Base-by-base conservation (phyloP, 2,329 filamentous ascomycete species). In the Monosporascus sp. region DNA sequence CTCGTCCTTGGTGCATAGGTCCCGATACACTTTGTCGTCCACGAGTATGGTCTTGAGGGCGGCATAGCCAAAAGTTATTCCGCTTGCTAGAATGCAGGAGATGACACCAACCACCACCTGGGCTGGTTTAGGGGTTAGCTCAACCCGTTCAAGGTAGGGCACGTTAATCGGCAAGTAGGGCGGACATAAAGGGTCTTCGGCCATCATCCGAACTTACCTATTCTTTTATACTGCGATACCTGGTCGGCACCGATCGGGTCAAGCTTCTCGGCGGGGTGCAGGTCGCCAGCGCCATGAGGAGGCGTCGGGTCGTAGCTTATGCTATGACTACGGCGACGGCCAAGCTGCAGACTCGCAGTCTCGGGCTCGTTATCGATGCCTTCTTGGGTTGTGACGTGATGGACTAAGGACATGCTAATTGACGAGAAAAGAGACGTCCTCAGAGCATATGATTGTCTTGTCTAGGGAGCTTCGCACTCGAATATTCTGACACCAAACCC, bases 51-150 rank as follows among this genome's bases (percentile, higher is more conserved):
- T 83, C 61, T 86, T 87, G 54, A 87, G 72, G 1, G 83, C 82
- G 7, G 84, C 83, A 66, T 83, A 87, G 8, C 84, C 84, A 66
- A 86, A 87, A 6, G 86, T 77, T 37, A 84, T 74, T 1, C 84
- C 86, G 4, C 85, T 82, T 16, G 83, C 82, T 51, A 88, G 73
- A 46, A 87, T 78, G 68, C 85, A 88, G 67, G 86, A 86, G 9
- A 86, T 58, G n/a, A 86, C 80, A 6, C 84, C 84, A 57, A 81
- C 71, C 49, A 69, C 71, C 26, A 88, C 80, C 71, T 89, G 86
- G 49, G 77, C 82, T 86, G 49, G 9, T 45, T 26, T 9, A 6
- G 26, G 26, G 5, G 26, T 24, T 14, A 34, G 20, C 48, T 49
- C 44, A 31, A 22, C 51, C 46, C 40, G 31, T 5, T 34, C 9